Conservation (phyloP, 306 rosid genomes). For the Trichosanthes cucumerina region DNA sequence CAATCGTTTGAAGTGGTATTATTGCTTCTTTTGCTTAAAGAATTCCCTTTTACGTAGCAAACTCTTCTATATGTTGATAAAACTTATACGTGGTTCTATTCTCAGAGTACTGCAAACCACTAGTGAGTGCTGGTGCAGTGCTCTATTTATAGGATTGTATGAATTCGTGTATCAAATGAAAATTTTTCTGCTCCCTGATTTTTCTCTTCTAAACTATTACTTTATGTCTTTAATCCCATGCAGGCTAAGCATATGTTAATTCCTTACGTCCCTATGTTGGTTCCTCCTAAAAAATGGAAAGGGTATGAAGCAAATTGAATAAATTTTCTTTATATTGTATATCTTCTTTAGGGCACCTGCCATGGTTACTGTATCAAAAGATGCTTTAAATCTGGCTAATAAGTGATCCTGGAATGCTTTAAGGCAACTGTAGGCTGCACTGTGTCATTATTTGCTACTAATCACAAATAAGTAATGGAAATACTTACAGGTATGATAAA, state of each 20-base stretch:
- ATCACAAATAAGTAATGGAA: conserved; percentile 7
- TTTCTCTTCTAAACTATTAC: conserved; percentile 15
- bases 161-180: background rate
- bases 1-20: background rate
- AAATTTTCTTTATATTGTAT: conserved; percentile 11
- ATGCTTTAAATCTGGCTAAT: background rate
- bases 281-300: conserved; percentile 86
- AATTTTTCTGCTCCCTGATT: background rate
- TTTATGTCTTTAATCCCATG: conserved; percentile 21
- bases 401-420: background rate
- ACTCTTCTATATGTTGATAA: background rate
- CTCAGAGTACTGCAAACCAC: background rate
- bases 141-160: background rate
- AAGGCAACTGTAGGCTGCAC: conserved; percentile 2
- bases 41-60: background rate
- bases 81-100: background rate
- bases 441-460: background rate
- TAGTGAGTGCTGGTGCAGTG: background rate
- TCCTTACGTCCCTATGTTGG: conserved; percentile 79
- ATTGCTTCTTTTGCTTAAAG: background rate
- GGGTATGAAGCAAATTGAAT: conserved; percentile 40
- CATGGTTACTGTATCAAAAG: background rate
- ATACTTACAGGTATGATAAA: conserved; percentile 55
- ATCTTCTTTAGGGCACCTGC: background rate
- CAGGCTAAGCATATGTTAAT: conserved; percentile 71